Conservation (phyloP, 1,284 basidiomycete species). For the Vanrija pseudolonga region DNA sequence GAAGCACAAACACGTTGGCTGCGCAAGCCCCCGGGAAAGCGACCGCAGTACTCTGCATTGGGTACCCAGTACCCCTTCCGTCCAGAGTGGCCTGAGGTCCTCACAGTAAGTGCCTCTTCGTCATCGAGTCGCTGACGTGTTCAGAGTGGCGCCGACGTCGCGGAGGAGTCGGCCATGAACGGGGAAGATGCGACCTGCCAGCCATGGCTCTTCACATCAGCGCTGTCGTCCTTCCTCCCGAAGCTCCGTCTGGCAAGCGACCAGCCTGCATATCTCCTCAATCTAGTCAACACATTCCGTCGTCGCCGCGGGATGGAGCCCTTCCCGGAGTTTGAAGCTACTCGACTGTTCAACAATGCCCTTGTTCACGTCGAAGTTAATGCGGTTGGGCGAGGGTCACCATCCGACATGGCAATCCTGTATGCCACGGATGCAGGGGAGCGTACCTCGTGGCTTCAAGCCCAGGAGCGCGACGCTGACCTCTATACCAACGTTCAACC, state of each 20-base stretch:
- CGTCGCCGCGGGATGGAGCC: constrained; percentile 54
- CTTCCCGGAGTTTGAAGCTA: constrained; percentile 47
- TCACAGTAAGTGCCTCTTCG: constrained; percentile 41
- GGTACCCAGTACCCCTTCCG: constrained; percentile 68
- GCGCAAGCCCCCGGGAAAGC: constrained; percentile 76
- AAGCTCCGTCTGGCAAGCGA: background rate
- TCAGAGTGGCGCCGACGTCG: constrained; percentile 1
- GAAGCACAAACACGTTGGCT: constrained; percentile 64
- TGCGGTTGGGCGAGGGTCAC: constrained; percentile 64
- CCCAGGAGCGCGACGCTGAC: constrained; percentile 32
- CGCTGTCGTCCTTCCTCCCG: constrained; percentile 41
- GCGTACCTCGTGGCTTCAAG: constrained; percentile 51
- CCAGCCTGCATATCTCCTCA: constrained; percentile 50
- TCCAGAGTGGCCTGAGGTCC: constrained; percentile 65
- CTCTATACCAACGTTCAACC: constrained; percentile 15
- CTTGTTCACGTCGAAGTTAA: constrained; percentile 63
- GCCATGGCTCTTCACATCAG: constrained; percentile 63
- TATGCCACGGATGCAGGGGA: constrained; percentile 60
- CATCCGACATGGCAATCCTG: constrained; percentile 67
- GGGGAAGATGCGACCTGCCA: constrained; percentile 24
- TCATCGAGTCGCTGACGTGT: background rate
- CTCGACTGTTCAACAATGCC: constrained; percentile 57
- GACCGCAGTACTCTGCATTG: constrained; percentile 65
- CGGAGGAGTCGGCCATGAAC: constrained; percentile 32
- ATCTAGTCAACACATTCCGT: constrained; percentile 60